phyloP scores from a whole-genome alignment of 2,329 filamentous ascomycete species.

The Ophiostoma quercus region DNA sequence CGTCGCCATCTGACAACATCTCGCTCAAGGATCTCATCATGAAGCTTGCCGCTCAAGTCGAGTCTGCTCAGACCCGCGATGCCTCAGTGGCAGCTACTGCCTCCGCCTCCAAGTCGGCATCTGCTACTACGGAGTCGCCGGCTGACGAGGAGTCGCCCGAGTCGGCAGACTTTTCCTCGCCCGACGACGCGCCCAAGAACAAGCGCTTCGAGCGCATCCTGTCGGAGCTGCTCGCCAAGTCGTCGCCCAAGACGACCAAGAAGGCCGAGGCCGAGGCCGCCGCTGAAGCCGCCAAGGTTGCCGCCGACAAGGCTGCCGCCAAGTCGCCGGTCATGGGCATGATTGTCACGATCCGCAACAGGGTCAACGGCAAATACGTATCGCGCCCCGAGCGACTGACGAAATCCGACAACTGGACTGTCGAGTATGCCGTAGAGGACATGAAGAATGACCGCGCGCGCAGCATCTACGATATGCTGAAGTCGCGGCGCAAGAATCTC shows the following conservation, averaged over 20 bases:
- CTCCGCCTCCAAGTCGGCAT: background rate
- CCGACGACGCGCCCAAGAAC: slow-evolving; percentile 38
- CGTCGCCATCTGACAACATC: slow-evolving; percentile 17
- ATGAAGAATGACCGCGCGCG: slow-evolving; percentile 20
- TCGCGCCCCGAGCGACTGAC: slow-evolving; percentile 52
- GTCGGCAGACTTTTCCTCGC: background rate
- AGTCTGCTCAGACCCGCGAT: slow-evolving; percentile 31
- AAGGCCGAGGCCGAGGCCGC: background rate
- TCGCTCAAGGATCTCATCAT: slow-evolving; percentile 48
- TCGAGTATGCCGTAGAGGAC: slow-evolving; percentile 71
- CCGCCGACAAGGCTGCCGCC: slow-evolving; percentile 17
- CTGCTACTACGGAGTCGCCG: background rate
- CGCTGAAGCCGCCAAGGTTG: background rate
- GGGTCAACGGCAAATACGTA: slow-evolving; percentile 61
- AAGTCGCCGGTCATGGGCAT: slow-evolving; percentile 44
- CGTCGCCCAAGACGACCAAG: slow-evolving; percentile 29
- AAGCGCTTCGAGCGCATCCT: slow-evolving; percentile 49
- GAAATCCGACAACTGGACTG: slow-evolving; percentile 52
- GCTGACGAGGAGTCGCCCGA: background rate
- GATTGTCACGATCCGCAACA: slow-evolving; percentile 63
- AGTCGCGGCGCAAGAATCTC: slow-evolving; percentile 24
- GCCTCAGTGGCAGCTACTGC: background rate
- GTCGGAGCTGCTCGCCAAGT: slow-evolving; percentile 42
- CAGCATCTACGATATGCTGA: slow-evolving; percentile 24
- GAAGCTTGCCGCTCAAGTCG: slow-evolving; percentile 45